These are phyloP conservation scores for Cronartium ribicola DNA, from an alignment of 1,284 basidiomycete genomes.

Conservation along the genomic window DNA sequence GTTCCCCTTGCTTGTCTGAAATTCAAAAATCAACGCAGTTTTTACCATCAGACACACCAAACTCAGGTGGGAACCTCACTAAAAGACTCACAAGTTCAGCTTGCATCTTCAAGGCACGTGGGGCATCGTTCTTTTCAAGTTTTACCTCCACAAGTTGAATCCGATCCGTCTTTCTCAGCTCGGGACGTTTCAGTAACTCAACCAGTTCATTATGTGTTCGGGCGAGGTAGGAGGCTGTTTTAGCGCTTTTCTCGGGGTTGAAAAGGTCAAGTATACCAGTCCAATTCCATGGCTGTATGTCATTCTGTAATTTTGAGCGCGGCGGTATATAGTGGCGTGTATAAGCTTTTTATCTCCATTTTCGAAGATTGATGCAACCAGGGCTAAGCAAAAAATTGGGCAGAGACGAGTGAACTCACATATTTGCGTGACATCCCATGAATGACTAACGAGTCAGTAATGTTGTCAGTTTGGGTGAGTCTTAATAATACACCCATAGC, in stretches of 20 bases:
- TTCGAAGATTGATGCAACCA: too few species aligned
- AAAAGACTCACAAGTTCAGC: constrained; percentile 50
- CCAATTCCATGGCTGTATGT: constrained; percentile 45
- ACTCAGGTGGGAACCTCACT: background rate
- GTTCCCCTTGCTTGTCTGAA: background rate
- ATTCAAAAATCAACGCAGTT: background rate
- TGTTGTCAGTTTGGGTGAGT: background rate
- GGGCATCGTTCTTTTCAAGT: constrained; percentile 70
- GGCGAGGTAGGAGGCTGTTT: constrained; percentile 58
- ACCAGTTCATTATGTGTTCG: constrained; percentile 63
- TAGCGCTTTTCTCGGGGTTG: constrained; percentile 55
- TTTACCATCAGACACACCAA: background rate
- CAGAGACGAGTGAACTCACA: background rate
- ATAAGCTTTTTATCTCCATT: too few species aligned
- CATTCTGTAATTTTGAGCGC: constrained; percentile 50
- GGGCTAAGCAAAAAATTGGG: too few species aligned
- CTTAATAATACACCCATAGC: too few species aligned
- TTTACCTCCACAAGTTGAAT: constrained; percentile 74
- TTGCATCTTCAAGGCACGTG: constrained; percentile 60
- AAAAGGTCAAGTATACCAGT: constrained; percentile 46
- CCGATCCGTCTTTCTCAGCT: constrained; percentile 61
- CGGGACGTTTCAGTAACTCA: constrained; percentile 59
- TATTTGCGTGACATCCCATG: background rate
- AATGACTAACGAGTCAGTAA: background rate
- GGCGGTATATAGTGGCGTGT: too few species aligned